Conservation (phyloP, 2,329 filamentous ascomycete species). For the Curvularia lunata region DNA sequence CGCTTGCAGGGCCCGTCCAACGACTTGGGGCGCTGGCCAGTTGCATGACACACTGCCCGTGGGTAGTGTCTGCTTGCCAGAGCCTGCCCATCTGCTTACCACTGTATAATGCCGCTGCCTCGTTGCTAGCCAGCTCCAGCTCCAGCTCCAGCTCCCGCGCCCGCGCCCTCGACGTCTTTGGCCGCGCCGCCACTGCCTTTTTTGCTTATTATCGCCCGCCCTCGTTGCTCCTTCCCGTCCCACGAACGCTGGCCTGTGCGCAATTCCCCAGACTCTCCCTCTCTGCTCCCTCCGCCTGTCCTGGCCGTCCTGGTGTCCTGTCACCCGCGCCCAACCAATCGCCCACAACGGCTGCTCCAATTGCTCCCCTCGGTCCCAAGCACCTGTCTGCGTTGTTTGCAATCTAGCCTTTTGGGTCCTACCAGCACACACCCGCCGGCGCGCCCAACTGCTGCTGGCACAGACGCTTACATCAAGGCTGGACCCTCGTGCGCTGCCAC, state of each 20-base stretch:
- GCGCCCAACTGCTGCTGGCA: slow-evolving; percentile 23
- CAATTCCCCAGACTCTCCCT: slow-evolving; percentile 18
- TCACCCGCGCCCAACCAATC: slow-evolving; percentile 32
- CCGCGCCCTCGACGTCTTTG: neutral
- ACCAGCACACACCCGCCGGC: slow-evolving; percentile 28
- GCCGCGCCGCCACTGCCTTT: slow-evolving; percentile 7
- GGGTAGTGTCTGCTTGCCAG: slow-evolving; percentile 24
- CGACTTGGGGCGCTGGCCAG: slow-evolving; percentile 27
- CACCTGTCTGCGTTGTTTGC: slow-evolving; percentile 36
- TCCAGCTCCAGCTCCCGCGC: neutral
- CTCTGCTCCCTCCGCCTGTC: too few species aligned
- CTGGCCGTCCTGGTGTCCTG: neutral
- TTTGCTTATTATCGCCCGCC: neutral
- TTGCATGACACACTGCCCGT: slow-evolving; percentile 33
- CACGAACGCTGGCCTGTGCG: slow-evolving; percentile 25
- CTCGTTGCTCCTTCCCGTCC: slow-evolving; percentile 10
- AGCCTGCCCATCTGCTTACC: slow-evolving; percentile 42
- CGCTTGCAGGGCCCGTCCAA: slow-evolving; percentile 18
- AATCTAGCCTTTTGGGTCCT: slow-evolving; percentile 31
- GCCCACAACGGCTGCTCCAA: slow-evolving; percentile 29
- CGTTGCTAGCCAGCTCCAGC: slow-evolving; percentile 10
- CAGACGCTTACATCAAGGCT: slow-evolving; percentile 24
- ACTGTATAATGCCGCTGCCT: slow-evolving; percentile 20
- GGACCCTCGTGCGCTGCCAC: slow-evolving; percentile 18
- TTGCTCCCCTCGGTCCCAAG: slow-evolving; percentile 34